These are phyloP conservation scores for Lachnellula arida DNA, from an alignment of 2,329 filamentous ascomycete species.

Conservation along the genomic window DNA sequence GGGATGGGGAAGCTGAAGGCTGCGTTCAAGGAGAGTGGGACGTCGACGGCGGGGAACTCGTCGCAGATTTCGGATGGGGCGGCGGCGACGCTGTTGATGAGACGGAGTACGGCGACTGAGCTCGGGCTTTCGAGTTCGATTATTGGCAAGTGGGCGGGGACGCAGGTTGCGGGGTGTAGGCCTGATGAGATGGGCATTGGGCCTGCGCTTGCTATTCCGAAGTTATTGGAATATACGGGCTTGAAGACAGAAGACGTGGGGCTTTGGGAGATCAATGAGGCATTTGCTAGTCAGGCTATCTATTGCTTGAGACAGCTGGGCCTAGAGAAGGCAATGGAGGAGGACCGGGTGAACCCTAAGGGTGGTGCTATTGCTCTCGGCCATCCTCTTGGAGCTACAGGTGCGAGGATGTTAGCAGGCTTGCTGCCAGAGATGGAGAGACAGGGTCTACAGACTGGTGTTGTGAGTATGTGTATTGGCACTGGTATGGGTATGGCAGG, in stretches of 20 bases:
- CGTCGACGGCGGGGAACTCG: conserved; percentile 80
- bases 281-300: conserved; percentile 61
- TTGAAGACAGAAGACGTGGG: conserved; percentile 65
- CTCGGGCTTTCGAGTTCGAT: conserved; percentile 66
- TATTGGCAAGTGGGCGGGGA: conserved; percentile 78
- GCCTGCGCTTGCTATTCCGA: conserved; percentile 80
- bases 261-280: conserved; percentile 93
- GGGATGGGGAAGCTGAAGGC: conserved; percentile 77
- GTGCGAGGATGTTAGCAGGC: conserved; percentile 68
- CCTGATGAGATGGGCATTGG: conserved; percentile 96
- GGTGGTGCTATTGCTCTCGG: conserved; percentile 93
- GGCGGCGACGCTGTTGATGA: conserved; percentile 78
- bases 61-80: conserved; percentile 87
- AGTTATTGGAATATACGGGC: conserved; percentile 65
- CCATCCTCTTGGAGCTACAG: conserved; percentile 85
- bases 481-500: conserved; percentile 76
- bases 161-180: conserved; percentile 69
- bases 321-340: conserved; percentile 56
- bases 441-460: conserved; percentile 67
- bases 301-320: conserved; percentile 70
- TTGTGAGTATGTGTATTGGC: conserved; percentile 86
- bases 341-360: conserved; percentile 78
- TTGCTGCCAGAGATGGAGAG: conserved; percentile 63
- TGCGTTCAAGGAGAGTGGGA: conserved; percentile 71
- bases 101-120: conserved; percentile 69